A percentile compares a stretch with the other conserved stretches of the same genome.
Conservation (phyloP, 2,329 filamentous ascomycete genomes). For the Apiospora hydei region DNA sequence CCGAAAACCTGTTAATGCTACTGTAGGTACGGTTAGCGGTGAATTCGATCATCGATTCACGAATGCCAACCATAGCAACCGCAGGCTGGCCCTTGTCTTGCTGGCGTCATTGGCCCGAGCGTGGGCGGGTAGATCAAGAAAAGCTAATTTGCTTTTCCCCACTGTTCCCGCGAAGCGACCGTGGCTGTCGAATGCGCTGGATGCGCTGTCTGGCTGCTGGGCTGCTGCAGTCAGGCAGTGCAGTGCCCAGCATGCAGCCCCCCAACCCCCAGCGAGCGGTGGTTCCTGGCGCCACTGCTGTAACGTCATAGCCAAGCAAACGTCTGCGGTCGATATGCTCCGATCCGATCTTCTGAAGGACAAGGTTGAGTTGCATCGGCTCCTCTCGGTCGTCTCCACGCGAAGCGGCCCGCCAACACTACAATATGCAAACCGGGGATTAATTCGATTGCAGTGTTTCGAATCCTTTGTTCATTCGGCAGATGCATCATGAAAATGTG, state of each 20-base stretch:
- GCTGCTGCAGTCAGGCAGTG: no score
- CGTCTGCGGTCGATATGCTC: constrained; percentile 13
- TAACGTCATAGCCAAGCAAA: constrained; percentile 13
- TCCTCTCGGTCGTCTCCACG: not conserved
- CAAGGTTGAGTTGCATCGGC: not conserved
- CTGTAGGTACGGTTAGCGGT: not conserved
- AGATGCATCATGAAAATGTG: not conserved
- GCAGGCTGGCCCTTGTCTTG: no score
- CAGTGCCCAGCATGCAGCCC: not conserved
- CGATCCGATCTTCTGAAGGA: not conserved
- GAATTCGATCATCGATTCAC: constrained; percentile 14
- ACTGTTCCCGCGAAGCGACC: not conserved
- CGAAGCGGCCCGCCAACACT: not conserved
- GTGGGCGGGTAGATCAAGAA: constrained; percentile 3
- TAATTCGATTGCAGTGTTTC: not conserved
- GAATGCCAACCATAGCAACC: not conserved
- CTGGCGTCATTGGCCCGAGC: constrained; percentile 27
- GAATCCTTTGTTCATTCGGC: not conserved
- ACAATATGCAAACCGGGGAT: not conserved
- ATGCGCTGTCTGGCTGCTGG: not conserved
- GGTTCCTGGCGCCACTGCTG: not conserved
- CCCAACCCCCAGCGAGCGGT: not conserved
- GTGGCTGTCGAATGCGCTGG: not conserved
- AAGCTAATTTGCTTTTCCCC: not conserved
- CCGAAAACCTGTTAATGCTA: not conserved